These are phyloP conservation scores for Heteromeles arbutifolia DNA, from an alignment of 306 rosid genomes.

Conservation along the genomic window DNA sequence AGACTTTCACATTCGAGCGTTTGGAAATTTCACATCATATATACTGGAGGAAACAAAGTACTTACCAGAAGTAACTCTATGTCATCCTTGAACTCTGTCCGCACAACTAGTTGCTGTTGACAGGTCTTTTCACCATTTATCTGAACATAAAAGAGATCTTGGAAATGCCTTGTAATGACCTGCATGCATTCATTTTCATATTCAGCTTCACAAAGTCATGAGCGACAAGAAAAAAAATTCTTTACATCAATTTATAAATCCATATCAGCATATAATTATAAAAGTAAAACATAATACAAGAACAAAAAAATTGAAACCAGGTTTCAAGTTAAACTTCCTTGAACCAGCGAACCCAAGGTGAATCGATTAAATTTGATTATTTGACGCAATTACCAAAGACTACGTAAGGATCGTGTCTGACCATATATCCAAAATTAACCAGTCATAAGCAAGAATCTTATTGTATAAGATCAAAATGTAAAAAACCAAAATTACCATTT, in stretches of 20 bases:
- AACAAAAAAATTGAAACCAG: not conserved
- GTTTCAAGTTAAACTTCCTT: not conserved
- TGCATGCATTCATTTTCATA: constrained; percentile 35
- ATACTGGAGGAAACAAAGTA: not conserved
- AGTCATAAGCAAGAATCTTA: not conserved
- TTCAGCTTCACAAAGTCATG: constrained; percentile 11
- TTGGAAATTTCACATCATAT: not conserved
- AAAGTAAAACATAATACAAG: not conserved
- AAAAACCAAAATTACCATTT: constrained; percentile 44
- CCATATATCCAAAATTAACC: not conserved
- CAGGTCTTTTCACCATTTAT: constrained; percentile 38
- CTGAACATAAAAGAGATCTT: constrained; percentile 57
- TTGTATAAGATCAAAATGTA: constrained; percentile 6
- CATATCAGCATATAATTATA: not conserved
- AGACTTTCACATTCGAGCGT: not conserved
- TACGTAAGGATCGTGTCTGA: not conserved
- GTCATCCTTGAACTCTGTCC: constrained; percentile 65
- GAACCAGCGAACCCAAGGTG: not conserved
- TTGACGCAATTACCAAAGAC: not conserved
- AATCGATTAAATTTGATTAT: not conserved
- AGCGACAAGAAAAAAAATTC: not conserved
- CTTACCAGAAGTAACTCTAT: constrained; percentile 64
- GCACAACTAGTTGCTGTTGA: constrained; percentile 54
- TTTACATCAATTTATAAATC: not conserved
- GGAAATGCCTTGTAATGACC: constrained; percentile 63